Evolutionary conservation across 2,329 filamentous ascomycete species (phyloP).

Genomic region (Ceratocystis lukuohia): DNA sequence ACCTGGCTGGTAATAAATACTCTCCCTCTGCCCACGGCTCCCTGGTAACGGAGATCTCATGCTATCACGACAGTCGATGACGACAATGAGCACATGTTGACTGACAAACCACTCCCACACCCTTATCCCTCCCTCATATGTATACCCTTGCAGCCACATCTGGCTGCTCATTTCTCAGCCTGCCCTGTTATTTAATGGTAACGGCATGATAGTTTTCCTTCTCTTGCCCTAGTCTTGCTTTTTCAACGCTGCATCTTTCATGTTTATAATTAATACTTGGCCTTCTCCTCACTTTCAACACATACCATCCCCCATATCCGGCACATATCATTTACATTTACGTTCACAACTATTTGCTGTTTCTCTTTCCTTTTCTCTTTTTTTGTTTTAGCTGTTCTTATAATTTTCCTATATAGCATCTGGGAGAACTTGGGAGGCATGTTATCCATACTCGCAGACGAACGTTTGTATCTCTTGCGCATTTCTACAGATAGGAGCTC

Average conservation of each 20-base stretch:
- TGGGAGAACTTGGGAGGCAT: background rate
- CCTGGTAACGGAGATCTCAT: constrained; percentile 20
- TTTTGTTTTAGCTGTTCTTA: too few species aligned
- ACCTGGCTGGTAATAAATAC: background rate
- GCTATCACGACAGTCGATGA: constrained; percentile 19
- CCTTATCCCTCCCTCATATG: background rate
- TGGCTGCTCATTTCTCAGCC: background rate
- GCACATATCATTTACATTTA: background rate
- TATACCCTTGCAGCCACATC: constrained; percentile 10
- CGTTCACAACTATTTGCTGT: background rate
- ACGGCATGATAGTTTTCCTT: background rate
- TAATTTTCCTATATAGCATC: too few species aligned
- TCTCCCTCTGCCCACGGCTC: background rate
- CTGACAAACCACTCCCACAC: constrained; percentile 5
- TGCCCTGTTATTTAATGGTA: background rate
- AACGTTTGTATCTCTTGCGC: background rate
- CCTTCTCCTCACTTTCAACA: background rate
- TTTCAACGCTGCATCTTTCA: background rate
- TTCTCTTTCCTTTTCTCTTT: background rate
- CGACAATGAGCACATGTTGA: constrained; percentile 2
- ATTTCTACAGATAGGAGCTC: background rate
- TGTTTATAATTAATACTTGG: background rate
- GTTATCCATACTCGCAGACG: background rate
- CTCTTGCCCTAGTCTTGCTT: background rate
- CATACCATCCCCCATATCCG: background rate